A percentile compares a stretch with the other conserved stretches of the same genome.
These are phyloP conservation scores for Nakazawaea peltata DNA, from an alignment of 805 yeast species.

Conservation along the genomic window DNA sequence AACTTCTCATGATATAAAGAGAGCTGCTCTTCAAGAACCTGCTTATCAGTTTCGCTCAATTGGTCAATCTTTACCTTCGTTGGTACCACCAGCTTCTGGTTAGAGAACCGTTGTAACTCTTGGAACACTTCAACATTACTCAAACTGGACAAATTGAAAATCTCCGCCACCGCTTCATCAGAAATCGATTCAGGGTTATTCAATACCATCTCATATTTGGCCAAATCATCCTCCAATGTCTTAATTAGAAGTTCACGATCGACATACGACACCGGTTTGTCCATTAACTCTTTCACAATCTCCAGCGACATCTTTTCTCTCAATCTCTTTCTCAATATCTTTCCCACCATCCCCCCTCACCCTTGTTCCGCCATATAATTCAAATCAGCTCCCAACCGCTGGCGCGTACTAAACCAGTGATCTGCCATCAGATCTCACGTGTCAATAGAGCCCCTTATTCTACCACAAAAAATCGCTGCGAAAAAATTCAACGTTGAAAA, in stretches of 20 bases:
- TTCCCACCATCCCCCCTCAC: not conserved
- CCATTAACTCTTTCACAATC: not conserved
- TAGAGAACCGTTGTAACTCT: conserved; percentile 1
- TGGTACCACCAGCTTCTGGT: not conserved
- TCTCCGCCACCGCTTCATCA: not conserved
- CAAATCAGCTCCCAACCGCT: too few relatives aligned
- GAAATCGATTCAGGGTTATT: not conserved
- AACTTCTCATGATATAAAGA: conserved; percentile 2
- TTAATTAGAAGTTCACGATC: conserved; percentile 1
- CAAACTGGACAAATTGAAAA: conserved; percentile 3
- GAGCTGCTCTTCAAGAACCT: not conserved
- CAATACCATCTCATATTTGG: conserved; percentile 1
- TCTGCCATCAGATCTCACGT: too few relatives aligned
- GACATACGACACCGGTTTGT: not conserved
- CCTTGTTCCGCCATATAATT: not conserved
- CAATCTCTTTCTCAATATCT: not conserved
- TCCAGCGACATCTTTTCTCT: not conserved
- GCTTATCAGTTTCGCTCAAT: too few relatives aligned
- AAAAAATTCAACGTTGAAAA: too few relatives aligned
- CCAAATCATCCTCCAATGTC: conserved; percentile 1
- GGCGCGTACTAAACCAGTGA: too few relatives aligned
- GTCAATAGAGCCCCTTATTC: too few relatives aligned
- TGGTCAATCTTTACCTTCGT: too few relatives aligned
- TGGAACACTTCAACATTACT: conserved; percentile 1
- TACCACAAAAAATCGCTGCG: too few relatives aligned